Evolutionary conservation across 768 basidiomycete genomes (phyloP).

Genomic region (Suillus americanus): DNA sequence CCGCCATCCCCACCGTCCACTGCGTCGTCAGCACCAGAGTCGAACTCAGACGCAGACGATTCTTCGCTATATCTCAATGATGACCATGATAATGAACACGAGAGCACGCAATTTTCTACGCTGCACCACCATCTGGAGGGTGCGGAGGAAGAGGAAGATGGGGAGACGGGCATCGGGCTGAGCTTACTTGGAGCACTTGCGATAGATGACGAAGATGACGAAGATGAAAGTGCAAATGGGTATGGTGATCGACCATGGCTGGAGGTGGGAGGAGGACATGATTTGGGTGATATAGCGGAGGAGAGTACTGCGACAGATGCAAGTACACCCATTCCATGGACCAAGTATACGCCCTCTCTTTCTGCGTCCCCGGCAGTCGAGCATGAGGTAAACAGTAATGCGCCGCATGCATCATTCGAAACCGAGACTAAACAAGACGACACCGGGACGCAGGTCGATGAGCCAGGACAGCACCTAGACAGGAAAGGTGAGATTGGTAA

Average conservation of each 20-base stretch:
- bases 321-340: slow-evolving; percentile 26
- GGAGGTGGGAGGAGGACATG: neutral
- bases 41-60: neutral
- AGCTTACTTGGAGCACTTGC: slow-evolving; percentile 56
- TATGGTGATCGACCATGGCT: slow-evolving; percentile 5
- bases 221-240: slow-evolving; percentile 19
- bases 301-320: slow-evolving; percentile 1
- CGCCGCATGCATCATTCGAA: neutral
- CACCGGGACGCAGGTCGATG: neutral
- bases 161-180: slow-evolving; percentile 67
- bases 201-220: slow-evolving; percentile 29
- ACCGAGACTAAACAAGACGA: neutral
- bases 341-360: slow-evolving; percentile 26
- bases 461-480: neutral
- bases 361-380: slow-evolving; percentile 14
- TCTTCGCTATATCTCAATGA: slow-evolving; percentile 2
- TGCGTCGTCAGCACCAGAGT: neutral
- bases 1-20: slow-evolving; percentile 13
- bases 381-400: neutral
- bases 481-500: slow-evolving; percentile 6
- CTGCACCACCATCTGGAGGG: slow-evolving; percentile 12
- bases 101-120: slow-evolving; percentile 24
- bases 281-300: slow-evolving; percentile 9
- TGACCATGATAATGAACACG: slow-evolving; percentile 11
- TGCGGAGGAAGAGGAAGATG: slow-evolving; percentile 47